Evolutionary conservation across 2,329 filamentous ascomycete genomes (phyloP), one percentile per base, ranked within the genome.

Genomic region (Ophiostoma tasmaniense): DNA sequence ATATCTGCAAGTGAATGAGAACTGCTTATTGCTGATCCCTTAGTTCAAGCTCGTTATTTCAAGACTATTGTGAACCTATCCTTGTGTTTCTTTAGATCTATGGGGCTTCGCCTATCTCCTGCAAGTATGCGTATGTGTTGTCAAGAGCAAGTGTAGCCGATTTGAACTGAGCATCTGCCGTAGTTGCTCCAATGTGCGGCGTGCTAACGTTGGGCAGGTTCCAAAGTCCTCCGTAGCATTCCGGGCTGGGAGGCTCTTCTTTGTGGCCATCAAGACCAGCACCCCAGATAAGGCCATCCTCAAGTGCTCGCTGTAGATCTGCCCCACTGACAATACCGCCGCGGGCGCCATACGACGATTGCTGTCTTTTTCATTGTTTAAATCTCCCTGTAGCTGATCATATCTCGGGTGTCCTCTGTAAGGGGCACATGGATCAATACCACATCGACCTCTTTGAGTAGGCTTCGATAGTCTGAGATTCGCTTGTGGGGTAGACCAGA

Each of bases 351-450:
- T 78, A 78, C 64, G 25, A 78, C 67, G 25, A 78, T 76, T 0
- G 76, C 74, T 6, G 71, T 73, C 69, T 42, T 66, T 8, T 76
- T 75, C 76, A 78, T 76, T 11, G 71, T 59, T 8, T 66, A 68
- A 5, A 78, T 69, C 55, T 76, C 73, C 7, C 70, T 55, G 14
- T 73, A 71, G 3, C 73, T 71, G 50, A 79, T 78, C 72, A 80
- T 69, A 7, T 73, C 72, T 35, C 69, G 70, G 0, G 78, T 80
- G 0, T 68, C 69, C 3, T 72, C 55, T 0, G 73, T 75, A 55
- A 78, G 72, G 0, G 78, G 78, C 0, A 78, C 73, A 67, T 77
- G 77, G 11, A 80, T 61, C 1, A 75, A 76, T 1, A 80, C 70
- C 10, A 80, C 74, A 70, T 80, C 78, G 17, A 76, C 72, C 1